phyloP scores from a whole-genome alignment of 1,284 basidiomycete genomes.

The Apiotrichum mycotoxinovorans region DNA sequence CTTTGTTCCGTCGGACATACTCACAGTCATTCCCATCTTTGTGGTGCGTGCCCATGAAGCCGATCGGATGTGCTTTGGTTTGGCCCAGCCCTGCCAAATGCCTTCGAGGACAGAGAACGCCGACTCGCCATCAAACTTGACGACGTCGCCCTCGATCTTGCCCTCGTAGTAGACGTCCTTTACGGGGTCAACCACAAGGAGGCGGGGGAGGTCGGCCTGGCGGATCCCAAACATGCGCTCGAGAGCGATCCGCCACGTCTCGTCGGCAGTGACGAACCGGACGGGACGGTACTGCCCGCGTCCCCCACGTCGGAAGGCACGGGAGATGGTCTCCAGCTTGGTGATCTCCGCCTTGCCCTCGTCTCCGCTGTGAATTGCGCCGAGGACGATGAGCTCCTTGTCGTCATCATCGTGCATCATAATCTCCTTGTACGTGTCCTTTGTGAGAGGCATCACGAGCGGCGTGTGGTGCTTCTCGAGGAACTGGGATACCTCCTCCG shows the following conservation, averaged over 20 bases:
- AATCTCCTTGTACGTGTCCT: constrained; percentile 69
- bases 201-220: constrained; percentile 54
- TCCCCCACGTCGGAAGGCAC: constrained; percentile 59
- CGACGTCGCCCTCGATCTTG: constrained; percentile 64
- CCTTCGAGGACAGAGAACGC: constrained; percentile 70
- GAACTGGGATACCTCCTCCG: constrained; percentile 52
- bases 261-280: constrained; percentile 82
- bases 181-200: constrained; percentile 72
- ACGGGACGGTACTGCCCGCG: constrained; percentile 57
- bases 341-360: constrained; percentile 53
- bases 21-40: constrained; percentile 24
- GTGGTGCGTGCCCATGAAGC: not conserved
- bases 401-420: constrained; percentile 63
- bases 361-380: constrained; percentile 46
- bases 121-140: constrained; percentile 58
- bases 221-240: constrained; percentile 32
- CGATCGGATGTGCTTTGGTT: not conserved
- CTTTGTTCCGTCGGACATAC: not conserved
- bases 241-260: constrained; percentile 12
- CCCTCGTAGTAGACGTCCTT: constrained; percentile 51
- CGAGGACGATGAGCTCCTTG: constrained; percentile 71
- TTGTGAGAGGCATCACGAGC: constrained; percentile 64
- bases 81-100: constrained; percentile 52
- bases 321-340: constrained; percentile 58
- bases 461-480: constrained; percentile 67